Evolutionary conservation across 1,284 basidiomycete genomes (phyloP).

Genomic region (Ustilago cynodontis): DNA sequence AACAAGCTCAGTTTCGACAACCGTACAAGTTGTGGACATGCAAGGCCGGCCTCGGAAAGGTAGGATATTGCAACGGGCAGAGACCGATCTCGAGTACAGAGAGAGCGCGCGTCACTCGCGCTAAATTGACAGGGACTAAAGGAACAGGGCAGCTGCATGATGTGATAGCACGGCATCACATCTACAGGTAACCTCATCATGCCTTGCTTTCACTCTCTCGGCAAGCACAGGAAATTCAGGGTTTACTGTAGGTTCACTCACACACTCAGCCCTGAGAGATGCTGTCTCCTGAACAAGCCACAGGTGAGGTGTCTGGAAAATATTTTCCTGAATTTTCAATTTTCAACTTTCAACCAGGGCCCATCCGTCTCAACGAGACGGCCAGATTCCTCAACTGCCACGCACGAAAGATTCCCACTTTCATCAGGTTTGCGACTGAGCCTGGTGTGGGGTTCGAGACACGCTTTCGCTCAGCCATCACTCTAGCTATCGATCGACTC

Average conservation of each 20-base stretch:
- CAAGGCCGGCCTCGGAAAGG: too few species aligned
- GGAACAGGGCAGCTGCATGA: neutral
- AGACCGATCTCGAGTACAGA: neutral
- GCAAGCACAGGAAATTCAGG: conserved; percentile 2
- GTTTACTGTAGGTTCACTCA: neutral
- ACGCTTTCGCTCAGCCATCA: neutral
- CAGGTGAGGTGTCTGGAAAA: too few species aligned
- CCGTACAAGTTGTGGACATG: neutral
- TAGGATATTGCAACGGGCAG: neutral
- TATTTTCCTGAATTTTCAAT: too few species aligned
- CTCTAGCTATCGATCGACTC: neutral
- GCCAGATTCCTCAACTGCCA: too few species aligned
- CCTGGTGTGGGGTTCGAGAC: neutral
- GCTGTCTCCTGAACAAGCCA: conserved; percentile 2
- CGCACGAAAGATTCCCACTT: too few species aligned
- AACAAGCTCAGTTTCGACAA: neutral
- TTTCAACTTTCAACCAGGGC: too few species aligned
- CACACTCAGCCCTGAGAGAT: neutral
- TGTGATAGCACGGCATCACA: conserved; percentile 4
- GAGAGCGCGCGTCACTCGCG: neutral
- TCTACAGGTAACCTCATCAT: neutral
- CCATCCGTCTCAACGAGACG: too few species aligned
- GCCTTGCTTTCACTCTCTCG: neutral
- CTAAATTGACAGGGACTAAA: neutral
- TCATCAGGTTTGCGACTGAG: neutral